Evolutionary conservation across 768 basidiomycete genomes (phyloP).

Genomic region (Pulveroboletus sp.): DNA sequence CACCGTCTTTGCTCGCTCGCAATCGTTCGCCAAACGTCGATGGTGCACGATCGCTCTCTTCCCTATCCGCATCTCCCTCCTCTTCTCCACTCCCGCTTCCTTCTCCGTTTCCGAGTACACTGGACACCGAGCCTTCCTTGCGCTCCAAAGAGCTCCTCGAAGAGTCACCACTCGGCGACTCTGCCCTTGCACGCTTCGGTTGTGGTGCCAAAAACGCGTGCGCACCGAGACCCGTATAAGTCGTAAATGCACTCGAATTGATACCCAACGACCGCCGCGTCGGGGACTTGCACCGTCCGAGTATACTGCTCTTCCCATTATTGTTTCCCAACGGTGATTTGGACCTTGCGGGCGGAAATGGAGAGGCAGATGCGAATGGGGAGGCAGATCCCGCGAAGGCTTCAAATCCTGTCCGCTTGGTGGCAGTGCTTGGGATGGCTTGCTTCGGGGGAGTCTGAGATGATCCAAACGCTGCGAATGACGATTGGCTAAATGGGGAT

Average conservation of each 20-base stretch:
- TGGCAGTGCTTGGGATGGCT: conserved; percentile 31
- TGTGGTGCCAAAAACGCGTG: conserved; percentile 40
- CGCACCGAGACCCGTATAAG: conserved; percentile 48
- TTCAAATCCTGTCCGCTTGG: conserved; percentile 54
- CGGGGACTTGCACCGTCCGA: conserved; percentile 52
- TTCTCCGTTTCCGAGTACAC: conserved; percentile 35
- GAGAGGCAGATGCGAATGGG: conserved; percentile 42
- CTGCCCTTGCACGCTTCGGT: conserved; percentile 52
- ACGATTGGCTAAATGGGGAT: conserved; percentile 20
- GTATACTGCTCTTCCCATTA: conserved; percentile 18
- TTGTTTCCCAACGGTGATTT: conserved; percentile 47
- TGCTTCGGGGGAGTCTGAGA: conserved; percentile 15
- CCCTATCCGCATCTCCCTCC: conserved; percentile 35
- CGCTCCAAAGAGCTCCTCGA: conserved; percentile 44
- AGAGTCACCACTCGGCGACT: conserved; percentile 41
- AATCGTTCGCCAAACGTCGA: conserved; percentile 60
- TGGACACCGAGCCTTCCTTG: conserved; percentile 20
- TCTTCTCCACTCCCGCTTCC: conserved; percentile 39
- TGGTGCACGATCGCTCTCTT: conserved; percentile 30
- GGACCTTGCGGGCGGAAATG: conserved; percentile 32
- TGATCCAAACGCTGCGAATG: conserved; percentile 18
- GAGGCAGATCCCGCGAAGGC: conserved; percentile 50
- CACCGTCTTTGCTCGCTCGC: conserved; percentile 57
- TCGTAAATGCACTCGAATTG: conserved; percentile 52
- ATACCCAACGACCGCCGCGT: conserved; percentile 38